Conservation (phyloP, 1,139 yeast genomes). For the Zygotorulaspora mrakii region DNA sequence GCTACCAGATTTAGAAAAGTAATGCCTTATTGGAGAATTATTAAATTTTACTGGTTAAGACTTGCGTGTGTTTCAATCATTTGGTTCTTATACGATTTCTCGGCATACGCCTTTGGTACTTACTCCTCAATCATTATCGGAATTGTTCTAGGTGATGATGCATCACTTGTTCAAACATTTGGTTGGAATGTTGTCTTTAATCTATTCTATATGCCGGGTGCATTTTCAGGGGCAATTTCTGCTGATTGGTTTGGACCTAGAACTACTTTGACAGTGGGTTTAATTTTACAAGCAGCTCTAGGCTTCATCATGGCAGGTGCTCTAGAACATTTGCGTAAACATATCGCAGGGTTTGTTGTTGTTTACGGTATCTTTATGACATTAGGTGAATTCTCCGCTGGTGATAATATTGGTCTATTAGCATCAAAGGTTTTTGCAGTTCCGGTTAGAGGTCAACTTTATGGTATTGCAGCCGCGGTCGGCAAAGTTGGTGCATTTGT, state of each 20-base stretch:
- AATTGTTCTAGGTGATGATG: slow-evolving; percentile 57
- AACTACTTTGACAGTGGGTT: slow-evolving; percentile 66
- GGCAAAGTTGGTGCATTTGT: slow-evolving; percentile 93
- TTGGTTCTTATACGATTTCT: slow-evolving; percentile 91
- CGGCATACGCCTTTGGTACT: slow-evolving; percentile 81
- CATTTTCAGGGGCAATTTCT: slow-evolving; percentile 73
- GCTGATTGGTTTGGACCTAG: slow-evolving; percentile 92
- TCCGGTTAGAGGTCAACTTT: slow-evolving; percentile 84
- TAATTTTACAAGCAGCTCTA: slow-evolving; percentile 65
- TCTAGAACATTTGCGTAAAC: slow-evolving; percentile 51
- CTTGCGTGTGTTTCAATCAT: slow-evolving; percentile 63
- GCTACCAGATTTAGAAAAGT: slow-evolving; percentile 66
- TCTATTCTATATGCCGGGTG: slow-evolving; percentile 85
- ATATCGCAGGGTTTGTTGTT: slow-evolving; percentile 75
- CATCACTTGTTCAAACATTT: slow-evolving; percentile 59
- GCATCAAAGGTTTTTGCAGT: slow-evolving; percentile 87
- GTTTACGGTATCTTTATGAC: slow-evolving; percentile 83
- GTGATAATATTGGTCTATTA: slow-evolving; percentile 83
- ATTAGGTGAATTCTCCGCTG: slow-evolving; percentile 92
- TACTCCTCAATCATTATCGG: slow-evolving; percentile 66
- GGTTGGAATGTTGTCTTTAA: slow-evolving; percentile 93
- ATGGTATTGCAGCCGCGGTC: slow-evolving; percentile 85
- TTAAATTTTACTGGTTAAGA: slow-evolving; percentile 86
- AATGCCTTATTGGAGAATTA: slow-evolving; percentile 63
- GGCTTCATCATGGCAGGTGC: slow-evolving; percentile 86